Conservation (phyloP, 2,329 filamentous ascomycete genomes). For the Xylaria sp. region DNA sequence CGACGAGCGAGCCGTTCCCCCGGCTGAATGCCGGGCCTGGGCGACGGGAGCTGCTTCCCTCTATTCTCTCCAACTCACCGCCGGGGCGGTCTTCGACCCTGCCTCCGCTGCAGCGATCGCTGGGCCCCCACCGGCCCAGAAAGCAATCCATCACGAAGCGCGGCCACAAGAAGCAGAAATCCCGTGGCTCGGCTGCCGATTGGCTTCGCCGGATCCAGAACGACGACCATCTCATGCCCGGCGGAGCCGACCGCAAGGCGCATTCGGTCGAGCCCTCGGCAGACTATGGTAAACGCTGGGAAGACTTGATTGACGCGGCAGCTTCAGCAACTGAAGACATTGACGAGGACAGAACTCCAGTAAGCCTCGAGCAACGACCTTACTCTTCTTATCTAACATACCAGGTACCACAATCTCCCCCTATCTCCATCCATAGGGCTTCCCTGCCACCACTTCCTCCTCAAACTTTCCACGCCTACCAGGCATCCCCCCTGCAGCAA, state of each 20-base stretch:
- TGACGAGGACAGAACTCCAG: constrained; percentile 89
- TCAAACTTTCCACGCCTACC: constrained; percentile 76
- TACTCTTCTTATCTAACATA: constrained; percentile 58
- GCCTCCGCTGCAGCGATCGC: constrained; percentile 80
- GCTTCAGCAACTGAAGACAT: constrained; percentile 91
- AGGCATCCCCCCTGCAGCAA: constrained; percentile 90
- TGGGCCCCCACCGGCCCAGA: constrained; percentile 77
- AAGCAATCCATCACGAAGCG: constrained; percentile 89
- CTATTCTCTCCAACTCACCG: constrained; percentile 82
- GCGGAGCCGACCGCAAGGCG: constrained; percentile 80
- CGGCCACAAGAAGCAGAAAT: constrained; percentile 82
- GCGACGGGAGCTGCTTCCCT: constrained; percentile 81
- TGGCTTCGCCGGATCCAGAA: constrained; percentile 70
- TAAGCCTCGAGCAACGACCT: constrained; percentile 62
- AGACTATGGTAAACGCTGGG: constrained; percentile 90
- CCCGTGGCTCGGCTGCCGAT: constrained; percentile 73
- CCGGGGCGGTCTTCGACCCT: constrained; percentile 88
- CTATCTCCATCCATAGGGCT: constrained; percentile 69
- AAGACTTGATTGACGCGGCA: constrained; percentile 92
- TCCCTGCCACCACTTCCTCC: constrained; percentile 71
- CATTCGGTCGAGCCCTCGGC: constrained; percentile 85
- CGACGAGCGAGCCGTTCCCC: constrained; percentile 79
- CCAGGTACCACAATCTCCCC: constrained; percentile 72
- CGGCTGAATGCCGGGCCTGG: constrained; percentile 67
- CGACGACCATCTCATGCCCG: constrained; percentile 71